Evolutionary conservation across 345 rosid species (phyloP).

Genomic region (Atalantia buxifolia): DNA sequence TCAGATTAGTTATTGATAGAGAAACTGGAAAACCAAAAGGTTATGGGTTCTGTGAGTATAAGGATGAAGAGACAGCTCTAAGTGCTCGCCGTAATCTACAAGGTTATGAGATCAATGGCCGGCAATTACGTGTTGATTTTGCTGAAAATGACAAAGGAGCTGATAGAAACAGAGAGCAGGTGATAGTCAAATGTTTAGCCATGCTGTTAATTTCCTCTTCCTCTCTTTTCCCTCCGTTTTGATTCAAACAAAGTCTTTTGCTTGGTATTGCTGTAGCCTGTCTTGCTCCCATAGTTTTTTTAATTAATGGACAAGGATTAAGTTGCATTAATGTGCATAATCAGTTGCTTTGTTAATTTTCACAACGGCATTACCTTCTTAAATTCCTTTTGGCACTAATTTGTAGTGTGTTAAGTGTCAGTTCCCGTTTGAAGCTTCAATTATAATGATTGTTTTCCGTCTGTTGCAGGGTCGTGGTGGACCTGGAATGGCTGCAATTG

Average conservation of each 20-base stretch:
- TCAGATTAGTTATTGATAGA: slow-evolving; percentile 90
- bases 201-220: not conserved
- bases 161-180: slow-evolving; percentile 80
- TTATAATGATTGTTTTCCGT: slow-evolving; percentile 12
- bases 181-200: slow-evolving; percentile 18
- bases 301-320: not conserved
- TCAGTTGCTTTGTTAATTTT: not conserved
- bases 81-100: slow-evolving; percentile 99
- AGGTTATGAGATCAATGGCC: slow-evolving; percentile 89
- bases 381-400: not conserved
- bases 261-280: not conserved
- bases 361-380: not conserved
- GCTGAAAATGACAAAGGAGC: slow-evolving; percentile 97
- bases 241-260: not conserved
- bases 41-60: slow-evolving; percentile 97
- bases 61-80: slow-evolving; percentile 95
- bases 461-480: slow-evolving; percentile 87
- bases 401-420: not conserved
- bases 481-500: slow-evolving; percentile 58
- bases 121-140: slow-evolving; percentile 96
- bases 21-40: slow-evolving; percentile 99
- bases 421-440: slow-evolving; percentile 3
- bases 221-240: not conserved
- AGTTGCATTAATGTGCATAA: not conserved
- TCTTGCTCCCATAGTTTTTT: not conserved